Evolutionary conservation across 2,329 filamentous ascomycete species (phyloP).

Genomic region (Lachnellula subtilissima): DNA sequence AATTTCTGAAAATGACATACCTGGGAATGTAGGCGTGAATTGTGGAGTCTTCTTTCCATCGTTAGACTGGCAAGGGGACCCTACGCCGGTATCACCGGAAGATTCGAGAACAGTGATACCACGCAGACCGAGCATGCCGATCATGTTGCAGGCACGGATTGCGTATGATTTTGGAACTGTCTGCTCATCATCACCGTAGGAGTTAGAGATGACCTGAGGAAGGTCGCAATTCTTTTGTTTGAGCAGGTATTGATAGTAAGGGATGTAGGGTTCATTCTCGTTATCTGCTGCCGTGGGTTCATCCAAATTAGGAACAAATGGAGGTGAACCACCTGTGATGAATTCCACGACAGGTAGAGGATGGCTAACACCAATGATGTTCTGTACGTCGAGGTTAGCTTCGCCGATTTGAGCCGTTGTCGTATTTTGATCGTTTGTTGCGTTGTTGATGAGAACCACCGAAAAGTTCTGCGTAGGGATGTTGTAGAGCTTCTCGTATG

Average conservation of each 20-base stretch:
- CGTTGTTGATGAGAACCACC: slow-evolving; percentile 37
- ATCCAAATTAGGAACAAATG: slow-evolving; percentile 43
- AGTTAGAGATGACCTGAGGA: slow-evolving; percentile 53
- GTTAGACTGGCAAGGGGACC: slow-evolving; percentile 45
- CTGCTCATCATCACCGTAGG: slow-evolving; percentile 55
- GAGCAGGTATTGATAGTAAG: slow-evolving; percentile 50
- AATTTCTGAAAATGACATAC: too few species aligned
- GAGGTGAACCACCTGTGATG: slow-evolving; percentile 51
- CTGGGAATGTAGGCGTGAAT: slow-evolving; percentile 53
- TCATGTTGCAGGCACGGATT: slow-evolving; percentile 46
- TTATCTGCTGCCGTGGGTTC: slow-evolving; percentile 18
- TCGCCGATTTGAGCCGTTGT: slow-evolving; percentile 11
- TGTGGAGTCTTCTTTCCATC: slow-evolving; percentile 49
- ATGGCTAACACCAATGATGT: slow-evolving; percentile 48
- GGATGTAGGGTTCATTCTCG: slow-evolving; percentile 54
- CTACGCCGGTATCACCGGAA: slow-evolving; percentile 48
- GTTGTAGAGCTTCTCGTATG: slow-evolving; percentile 33
- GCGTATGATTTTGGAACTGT: slow-evolving; percentile 50
- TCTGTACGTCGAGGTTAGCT: slow-evolving; percentile 45
- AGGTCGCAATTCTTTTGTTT: slow-evolving; percentile 37
- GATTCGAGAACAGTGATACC: slow-evolving; percentile 48
- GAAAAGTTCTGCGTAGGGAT: slow-evolving; percentile 43
- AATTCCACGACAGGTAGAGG: slow-evolving; percentile 50
- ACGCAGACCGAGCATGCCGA: slow-evolving; percentile 48
- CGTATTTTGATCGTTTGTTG: slow-evolving; percentile 36